Percentiles rank a stretch among this genome's conserved stretches.
Conservation (phyloP, 805 yeast species). For the Lachancea quebecensis region DNA sequence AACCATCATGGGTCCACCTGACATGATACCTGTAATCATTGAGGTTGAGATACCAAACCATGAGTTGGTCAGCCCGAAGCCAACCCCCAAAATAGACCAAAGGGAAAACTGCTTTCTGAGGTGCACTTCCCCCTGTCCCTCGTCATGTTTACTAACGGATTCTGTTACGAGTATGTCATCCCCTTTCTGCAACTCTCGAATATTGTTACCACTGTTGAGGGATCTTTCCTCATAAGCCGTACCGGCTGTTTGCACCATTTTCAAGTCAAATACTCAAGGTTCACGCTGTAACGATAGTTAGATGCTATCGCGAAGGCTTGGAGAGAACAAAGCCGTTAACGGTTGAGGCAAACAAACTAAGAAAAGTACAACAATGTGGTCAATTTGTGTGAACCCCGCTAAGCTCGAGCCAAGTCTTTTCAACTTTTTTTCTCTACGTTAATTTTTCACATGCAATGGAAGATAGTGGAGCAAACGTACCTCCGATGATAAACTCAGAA, state of each 20-base stretch:
- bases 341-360: too few species aligned
- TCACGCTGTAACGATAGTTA: too few species aligned
- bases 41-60: conserved; percentile 63
- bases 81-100: conserved; percentile 51
- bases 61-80: conserved; percentile 55
- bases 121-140: conserved; percentile 23
- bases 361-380: too few species aligned
- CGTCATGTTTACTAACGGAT: not conserved
- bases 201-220: not conserved
- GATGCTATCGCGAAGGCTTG: too few species aligned
- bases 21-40: conserved; percentile 46
- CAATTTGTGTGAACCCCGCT: too few species aligned
- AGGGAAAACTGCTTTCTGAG: conserved; percentile 39
- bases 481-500: too few species aligned
- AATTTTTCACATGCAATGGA: not conserved
- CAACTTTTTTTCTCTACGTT: not conserved
- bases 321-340: too few species aligned
- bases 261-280: not conserved
- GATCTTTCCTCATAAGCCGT: not conserved
- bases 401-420: not conserved
- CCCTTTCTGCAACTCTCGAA: conserved; percentile 2
- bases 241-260: not conserved
- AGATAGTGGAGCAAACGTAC: not conserved
- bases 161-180: conserved; percentile 4
- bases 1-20: conserved; percentile 57